Percentiles rank a stretch among this genome's conserved stretches.
These are phyloP conservation scores for Populus simonii DNA, from an alignment of 345 rosid species.

Conservation along the genomic window DNA sequence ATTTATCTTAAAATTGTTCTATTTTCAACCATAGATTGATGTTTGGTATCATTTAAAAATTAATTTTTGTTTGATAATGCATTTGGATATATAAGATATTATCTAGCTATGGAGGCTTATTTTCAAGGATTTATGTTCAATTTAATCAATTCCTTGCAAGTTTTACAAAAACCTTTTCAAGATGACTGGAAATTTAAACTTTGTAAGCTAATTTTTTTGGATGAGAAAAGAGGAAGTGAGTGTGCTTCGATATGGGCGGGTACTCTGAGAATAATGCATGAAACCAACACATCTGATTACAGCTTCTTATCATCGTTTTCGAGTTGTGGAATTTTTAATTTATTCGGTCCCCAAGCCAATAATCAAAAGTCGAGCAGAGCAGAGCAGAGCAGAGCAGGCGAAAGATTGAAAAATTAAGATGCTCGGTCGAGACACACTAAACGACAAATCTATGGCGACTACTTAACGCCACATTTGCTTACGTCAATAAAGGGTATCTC, in stretches of 20 bases:
- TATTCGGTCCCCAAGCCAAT: neutral
- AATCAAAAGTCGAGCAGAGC: too few species aligned
- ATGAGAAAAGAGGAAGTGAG: neutral
- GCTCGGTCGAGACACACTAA: neutral
- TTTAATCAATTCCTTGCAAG: too few species aligned
- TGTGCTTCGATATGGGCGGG: neutral
- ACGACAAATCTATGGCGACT: slow-evolving; percentile 20
- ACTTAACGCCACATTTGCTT: slow-evolving; percentile 2
- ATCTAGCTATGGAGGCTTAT: too few species aligned
- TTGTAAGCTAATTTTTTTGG: neutral
- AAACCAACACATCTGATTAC: neutral
- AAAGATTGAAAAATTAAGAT: neutral
- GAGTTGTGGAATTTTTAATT: neutral
- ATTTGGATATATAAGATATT: too few species aligned
- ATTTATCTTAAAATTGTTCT: too few species aligned
- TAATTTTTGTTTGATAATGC: too few species aligned
- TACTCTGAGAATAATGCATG: neutral
- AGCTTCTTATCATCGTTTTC: neutral
- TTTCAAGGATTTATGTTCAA: too few species aligned
- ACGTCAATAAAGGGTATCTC: neutral
- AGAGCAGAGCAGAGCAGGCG: neutral
- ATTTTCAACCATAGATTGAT: too few species aligned
- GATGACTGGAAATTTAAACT: too few species aligned
- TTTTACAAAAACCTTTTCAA: too few species aligned
- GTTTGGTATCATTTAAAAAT: too few species aligned